phyloP scores from a whole-genome alignment of 2,329 filamentous ascomycete species.

The Helotiales sp. region DNA sequence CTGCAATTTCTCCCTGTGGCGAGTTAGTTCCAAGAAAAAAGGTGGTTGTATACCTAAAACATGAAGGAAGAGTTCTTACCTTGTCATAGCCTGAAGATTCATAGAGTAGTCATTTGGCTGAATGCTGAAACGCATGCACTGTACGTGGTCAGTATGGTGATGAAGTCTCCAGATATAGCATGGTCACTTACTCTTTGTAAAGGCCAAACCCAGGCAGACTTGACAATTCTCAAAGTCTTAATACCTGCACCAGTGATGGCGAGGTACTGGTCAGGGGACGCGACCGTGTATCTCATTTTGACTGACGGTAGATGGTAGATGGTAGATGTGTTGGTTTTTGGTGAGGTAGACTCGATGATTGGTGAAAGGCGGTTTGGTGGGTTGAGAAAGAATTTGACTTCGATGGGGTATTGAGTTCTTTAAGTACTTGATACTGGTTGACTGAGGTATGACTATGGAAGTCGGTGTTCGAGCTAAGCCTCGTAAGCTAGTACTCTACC shows the following conservation, averaged over 20 bases:
- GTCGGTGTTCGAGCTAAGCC: constrained; percentile 4
- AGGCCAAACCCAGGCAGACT: constrained; percentile 74
- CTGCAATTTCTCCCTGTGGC: constrained; percentile 75
- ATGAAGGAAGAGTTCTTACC: neutral
- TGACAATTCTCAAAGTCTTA: constrained; percentile 75
- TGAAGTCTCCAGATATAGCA: neutral
- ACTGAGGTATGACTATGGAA: neutral
- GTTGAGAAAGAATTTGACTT: neutral
- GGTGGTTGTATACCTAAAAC: neutral
- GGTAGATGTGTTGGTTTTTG: constrained; percentile 8
- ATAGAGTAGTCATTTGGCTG: constrained; percentile 83
- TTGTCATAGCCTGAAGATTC: constrained; percentile 83
- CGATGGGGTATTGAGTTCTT: neutral
- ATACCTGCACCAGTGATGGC: constrained; percentile 83
- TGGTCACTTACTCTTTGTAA: constrained; percentile 63
- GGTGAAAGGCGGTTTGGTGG: neutral
- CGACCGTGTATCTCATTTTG: constrained; percentile 68
- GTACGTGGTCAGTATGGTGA: constrained; percentile 20
- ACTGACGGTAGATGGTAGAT: constrained; percentile 7
- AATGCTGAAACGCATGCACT: constrained; percentile 52
- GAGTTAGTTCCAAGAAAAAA: neutral
- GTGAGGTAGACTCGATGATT: neutral
- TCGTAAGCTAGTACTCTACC: neutral
- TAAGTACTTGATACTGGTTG: neutral
- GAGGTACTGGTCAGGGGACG: constrained; percentile 82